Base-by-base conservation (phyloP, 495 filamentous ascomycete genomes). In the Penicillium lividum region DNA sequence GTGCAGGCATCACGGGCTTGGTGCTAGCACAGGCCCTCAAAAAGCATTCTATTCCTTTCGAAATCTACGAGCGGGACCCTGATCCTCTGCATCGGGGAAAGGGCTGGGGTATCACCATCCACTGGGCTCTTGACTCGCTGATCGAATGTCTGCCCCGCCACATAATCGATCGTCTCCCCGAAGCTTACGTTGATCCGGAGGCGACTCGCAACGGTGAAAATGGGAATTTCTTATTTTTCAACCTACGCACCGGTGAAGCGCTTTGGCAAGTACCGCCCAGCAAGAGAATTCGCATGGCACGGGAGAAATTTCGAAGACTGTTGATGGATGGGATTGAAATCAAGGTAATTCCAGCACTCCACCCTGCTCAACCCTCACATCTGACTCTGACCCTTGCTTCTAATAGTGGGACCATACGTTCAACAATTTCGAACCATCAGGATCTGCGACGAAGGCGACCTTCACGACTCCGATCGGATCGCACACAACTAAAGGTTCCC, bases 61-160 rank as follows among this genome's bases (percentile, higher is more conserved):
- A 70, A 22, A 73, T 87, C 22, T 86, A 79, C 63, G 85, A 88
- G 52, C 76, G 81, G 4, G 84, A 87, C 60, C 56, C 68, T 3
- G 61, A 68, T 9, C 61, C 76, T 25, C 64, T 69, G 11, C 66
- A 75, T 11, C 76, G 84, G 5, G 71, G 64, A 6, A 74, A 74
- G 30, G 84, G 85, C 40, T 87, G 83, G 83, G 83, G 80, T 5
- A 68, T 87, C 10, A 85, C 85, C 0, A 73, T 87, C 53, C 82
- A 86, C 65, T 85, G 80, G 81, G 76, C 77, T 30, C 70, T 85
- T 10, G 71, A 79, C 10, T 76, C 76, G 4, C 69, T 86, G 52
- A 68, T 77, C 9, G 60, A 73, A 10, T 62, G 85, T 8, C 71
- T 86, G 6, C 83, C 82, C 0, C 69, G 78, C 3, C 61, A 79